Evolutionary conservation across 2,329 filamentous ascomycete genomes (phyloP).

Genomic region (Colletotrichum sp.): DNA sequence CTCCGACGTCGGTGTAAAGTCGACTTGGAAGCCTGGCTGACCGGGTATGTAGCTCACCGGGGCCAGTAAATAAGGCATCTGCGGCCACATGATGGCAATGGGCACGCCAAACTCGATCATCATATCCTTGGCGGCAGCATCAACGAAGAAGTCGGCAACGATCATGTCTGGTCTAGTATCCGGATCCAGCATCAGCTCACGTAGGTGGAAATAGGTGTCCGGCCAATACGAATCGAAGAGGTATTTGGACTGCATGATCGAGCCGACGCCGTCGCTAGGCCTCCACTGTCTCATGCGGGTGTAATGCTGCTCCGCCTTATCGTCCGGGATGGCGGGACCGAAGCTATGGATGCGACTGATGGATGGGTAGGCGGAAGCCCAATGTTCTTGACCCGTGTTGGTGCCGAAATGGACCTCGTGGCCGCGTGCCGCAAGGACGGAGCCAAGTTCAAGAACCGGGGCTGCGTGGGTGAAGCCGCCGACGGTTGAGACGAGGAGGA

Average conservation of each 20-base stretch:
- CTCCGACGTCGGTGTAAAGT: conserved; percentile 40
- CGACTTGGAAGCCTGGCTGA: conserved; percentile 44
- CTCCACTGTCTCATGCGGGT: neutral
- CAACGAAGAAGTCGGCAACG: conserved; percentile 46
- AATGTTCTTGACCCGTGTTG: conserved; percentile 38
- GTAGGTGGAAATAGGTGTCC: conserved; percentile 28
- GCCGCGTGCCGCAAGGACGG: conserved; percentile 32
- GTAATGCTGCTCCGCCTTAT: neutral
- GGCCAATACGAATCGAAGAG: conserved; percentile 42
- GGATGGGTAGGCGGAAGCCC: conserved; percentile 35
- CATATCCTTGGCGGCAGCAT: conserved; percentile 45
- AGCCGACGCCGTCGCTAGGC: neutral
- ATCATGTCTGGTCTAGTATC: conserved; percentile 41
- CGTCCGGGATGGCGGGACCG: conserved; percentile 26
- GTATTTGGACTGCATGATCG: conserved; percentile 38
- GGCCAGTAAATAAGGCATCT: conserved; percentile 45
- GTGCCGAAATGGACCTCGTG: conserved; percentile 41
- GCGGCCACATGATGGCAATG: conserved; percentile 43
- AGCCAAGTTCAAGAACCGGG: conserved; percentile 39
- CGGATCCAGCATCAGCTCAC: conserved; percentile 25
- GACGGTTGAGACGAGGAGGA: conserved; percentile 37
- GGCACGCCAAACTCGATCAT: conserved; percentile 39
- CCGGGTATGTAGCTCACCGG: conserved; percentile 44
- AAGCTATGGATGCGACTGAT: conserved; percentile 34
- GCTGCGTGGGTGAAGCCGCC: conserved; percentile 43